These are phyloP conservation scores for Entophlyctis luteolus DNA, from an alignment of 192 early-diverging fungal genomes.

Conservation along the genomic window DNA sequence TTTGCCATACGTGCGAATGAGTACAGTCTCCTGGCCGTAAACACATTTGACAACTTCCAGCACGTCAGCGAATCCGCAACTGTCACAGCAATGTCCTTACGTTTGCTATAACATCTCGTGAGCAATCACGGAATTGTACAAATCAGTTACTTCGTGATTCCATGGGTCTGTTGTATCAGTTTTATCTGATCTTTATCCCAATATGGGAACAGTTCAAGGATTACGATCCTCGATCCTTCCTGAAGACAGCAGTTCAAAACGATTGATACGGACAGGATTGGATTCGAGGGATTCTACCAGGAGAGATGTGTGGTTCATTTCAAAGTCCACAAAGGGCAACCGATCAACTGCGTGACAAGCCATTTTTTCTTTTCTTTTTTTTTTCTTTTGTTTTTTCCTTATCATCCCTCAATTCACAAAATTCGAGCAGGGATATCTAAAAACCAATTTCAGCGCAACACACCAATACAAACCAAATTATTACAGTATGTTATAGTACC, in stretches of 20 bases:
- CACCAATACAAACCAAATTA: not conserved
- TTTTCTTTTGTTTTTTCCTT: not conserved
- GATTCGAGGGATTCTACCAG: too few relatives aligned
- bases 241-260: not conserved
- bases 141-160: conserved; percentile 51
- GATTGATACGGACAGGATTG: too few relatives aligned
- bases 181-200: conserved; percentile 38
- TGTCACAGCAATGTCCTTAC: conserved; percentile 5
- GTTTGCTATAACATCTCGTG: conserved; percentile 7
- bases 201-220: conserved; percentile 30
- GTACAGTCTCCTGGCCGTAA: conserved; percentile 50
- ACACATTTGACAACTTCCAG: conserved; percentile 14
- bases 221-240: conserved; percentile 24
- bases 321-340: conserved; percentile 6
- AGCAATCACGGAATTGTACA: not conserved
- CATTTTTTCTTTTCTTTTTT: too few relatives aligned
- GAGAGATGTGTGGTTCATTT: conserved; percentile 3
- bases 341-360: too few relatives aligned
- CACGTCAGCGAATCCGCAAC: not conserved
- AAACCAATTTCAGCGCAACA: too few relatives aligned
- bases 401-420: not conserved
- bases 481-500: conserved; percentile 24
- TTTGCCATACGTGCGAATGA: conserved; percentile 87
- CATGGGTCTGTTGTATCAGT: conserved; percentile 42
- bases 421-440: not conserved